Evolutionary conservation across 805 yeast genomes (phyloP), one percentile per base, ranked within the genome.

Genomic region (Saturnispora galanensis): DNA sequence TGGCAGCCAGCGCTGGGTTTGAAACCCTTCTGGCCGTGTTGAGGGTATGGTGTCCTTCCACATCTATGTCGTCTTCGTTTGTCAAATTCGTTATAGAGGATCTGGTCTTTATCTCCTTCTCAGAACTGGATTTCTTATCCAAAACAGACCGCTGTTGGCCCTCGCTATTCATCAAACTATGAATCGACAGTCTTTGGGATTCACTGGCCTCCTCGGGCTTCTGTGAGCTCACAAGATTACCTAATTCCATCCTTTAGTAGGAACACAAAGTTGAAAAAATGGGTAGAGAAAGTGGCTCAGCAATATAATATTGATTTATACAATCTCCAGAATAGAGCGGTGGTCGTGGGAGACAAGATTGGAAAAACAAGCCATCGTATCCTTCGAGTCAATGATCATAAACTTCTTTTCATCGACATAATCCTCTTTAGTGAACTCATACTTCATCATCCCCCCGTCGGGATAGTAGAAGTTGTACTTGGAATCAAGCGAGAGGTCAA

Each of bases 41-140:
- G 10, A 69, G 66, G 0, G 71, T 64, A 41, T 57, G 66, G 28
- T 60, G 64, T 1, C 73, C 75, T 21, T 62, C 60, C 21, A 67
- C 55, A 41, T 69, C 77, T 16, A 68, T 65, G 49, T 70, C 76
- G 10, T 60, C 65, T 40, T 67, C 73, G 48, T 73, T 71, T 7
- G 77, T 70, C 39, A 73, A 46, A 44, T 55, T 55, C n/a, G 51
- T 52, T 35, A 63, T 62, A 42, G 64, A 59, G 43, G 48, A 60
- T 35, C 60, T 55, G 31, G 51, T 50, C 32, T 52, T 50, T 7
- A 45, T 47, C 10, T 31, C 29, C 13, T 31, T 10, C 3, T 37
- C 11, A 4, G 26, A 33, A 10, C 26, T 35, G 4, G 32, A 12
- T 33, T 37, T 10, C n/a, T 32, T 39, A 8, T 37, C 48, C 8